Base-by-base conservation (phyloP, 805 yeast genomes). In the Saccharomyces cerevisiae region DNA sequence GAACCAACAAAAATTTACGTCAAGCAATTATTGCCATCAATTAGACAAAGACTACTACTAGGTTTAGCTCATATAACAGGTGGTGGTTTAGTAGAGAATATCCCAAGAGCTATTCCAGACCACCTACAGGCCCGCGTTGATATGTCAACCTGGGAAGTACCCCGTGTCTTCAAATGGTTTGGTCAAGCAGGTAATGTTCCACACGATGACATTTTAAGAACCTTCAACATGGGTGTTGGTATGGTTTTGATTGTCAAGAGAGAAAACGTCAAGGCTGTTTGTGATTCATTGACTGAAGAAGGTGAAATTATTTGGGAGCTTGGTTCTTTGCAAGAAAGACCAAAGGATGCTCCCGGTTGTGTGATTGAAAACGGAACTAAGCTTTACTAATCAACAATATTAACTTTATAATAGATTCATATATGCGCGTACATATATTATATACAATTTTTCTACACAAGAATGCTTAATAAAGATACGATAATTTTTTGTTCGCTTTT, bases 21-120 rank as follows among this genome's bases (percentile, higher is more conserved):
- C 59, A 91, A 89, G 72, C 96, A 91, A 64, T 73, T 95, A 55
- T 77, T 94, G 57, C 86, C 87, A 49, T 82, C 88, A 1, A 79
- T 91, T 58, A 79, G 78, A 63, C 76, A 85, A 64, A 84, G 78
- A 32, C 73, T 87, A 54, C 68, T 92, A 49, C 76, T 90, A 53
- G 99, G 97, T 55, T 79, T 94, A 67, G 96, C 99, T 2, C 96
- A 94, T 67, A 94, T 94, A 66, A 94, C 99, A 26, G 99, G 99
- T 57, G 99, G 99, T 70, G 99, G 99, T 52, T 77, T 94, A 52
- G 85, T 94, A 29, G 99, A 94, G 72, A 94, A 94, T 72, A 83
- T 92, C 55, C 99, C 99, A 53, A 83, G 99, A 69, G 94, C 96
- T 21, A 77, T 94, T 57, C 99, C 99, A 55, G 73, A 80, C 55